phyloP scores from a whole-genome alignment of 352 stramenopile genomes.

The Globisporangium parvum region DNA sequence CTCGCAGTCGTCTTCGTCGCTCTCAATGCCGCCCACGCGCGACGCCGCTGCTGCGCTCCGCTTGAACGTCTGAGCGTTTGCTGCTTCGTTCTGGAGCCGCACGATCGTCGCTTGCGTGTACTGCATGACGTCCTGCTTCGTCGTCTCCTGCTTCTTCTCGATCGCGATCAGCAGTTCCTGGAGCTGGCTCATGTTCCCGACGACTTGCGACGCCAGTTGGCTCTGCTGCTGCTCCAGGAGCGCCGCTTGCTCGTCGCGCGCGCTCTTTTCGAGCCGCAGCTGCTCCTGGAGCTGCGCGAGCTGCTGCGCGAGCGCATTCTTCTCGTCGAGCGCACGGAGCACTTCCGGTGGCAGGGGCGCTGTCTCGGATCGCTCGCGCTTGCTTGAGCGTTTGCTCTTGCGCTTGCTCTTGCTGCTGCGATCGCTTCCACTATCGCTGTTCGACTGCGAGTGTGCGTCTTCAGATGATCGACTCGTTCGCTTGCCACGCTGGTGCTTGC shows the following conservation, averaged over 20 bases:
- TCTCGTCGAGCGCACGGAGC: constrained; percentile 40
- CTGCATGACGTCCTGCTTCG: constrained; percentile 55
- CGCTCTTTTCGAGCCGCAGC: constrained; percentile 39
- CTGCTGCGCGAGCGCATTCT: constrained; percentile 52
- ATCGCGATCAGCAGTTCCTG: constrained; percentile 55
- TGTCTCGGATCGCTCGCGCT: constrained; percentile 1
- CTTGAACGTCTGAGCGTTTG: constrained; percentile 21
- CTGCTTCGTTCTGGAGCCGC: constrained; percentile 31
- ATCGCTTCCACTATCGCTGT: background rate
- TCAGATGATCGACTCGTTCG: background rate
- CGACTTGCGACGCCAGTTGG: constrained; percentile 40
- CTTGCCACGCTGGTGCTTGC: constrained; percentile 36
- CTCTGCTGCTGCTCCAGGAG: constrained; percentile 44
- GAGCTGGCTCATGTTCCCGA: constrained; percentile 54
- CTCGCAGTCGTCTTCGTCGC: constrained; percentile 27
- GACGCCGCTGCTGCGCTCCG: constrained; percentile 16
- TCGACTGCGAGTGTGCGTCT: constrained; percentile 13
- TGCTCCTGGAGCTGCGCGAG: constrained; percentile 53
- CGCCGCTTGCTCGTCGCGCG: constrained; percentile 34
- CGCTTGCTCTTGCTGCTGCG: background rate
- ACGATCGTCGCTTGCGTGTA: constrained; percentile 55
- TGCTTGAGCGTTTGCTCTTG: background rate
- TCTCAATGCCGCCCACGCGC: constrained; percentile 35
- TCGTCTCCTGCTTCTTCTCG: constrained; percentile 53
- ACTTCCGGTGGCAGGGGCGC: constrained; percentile 30